Conservation (phyloP, 257 asterid species). For the Primulina huaijiensis region DNA sequence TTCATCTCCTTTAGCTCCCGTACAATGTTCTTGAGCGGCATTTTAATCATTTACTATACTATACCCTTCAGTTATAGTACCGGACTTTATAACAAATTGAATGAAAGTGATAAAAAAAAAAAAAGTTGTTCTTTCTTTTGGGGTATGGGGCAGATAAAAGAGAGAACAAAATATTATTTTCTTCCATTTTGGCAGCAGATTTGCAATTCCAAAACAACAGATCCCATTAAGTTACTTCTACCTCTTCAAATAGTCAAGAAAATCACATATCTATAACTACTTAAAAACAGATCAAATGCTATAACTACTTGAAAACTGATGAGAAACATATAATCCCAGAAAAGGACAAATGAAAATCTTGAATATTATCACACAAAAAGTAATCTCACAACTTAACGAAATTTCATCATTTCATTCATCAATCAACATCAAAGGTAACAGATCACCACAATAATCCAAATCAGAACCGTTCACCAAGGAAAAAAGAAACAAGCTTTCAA, state of each 20-base stretch:
- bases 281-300: slow-evolving; percentile 7
- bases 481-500: slow-evolving; percentile 8
- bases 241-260: neutral
- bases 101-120: neutral
- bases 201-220: neutral
- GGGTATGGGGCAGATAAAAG: neutral
- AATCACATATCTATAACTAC: neutral
- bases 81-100: neutral
- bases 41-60: slow-evolving; percentile 31
- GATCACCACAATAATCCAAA: slow-evolving; percentile 5
- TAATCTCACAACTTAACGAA: neutral
- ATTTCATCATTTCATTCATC: slow-evolving; percentile 1
- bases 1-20: slow-evolving; percentile 75
- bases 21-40: slow-evolving; percentile 82
- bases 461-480: neutral
- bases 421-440: neutral
- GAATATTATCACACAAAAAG: neutral
- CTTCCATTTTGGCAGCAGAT: slow-evolving; percentile 3
- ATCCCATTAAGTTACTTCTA: slow-evolving; percentile 18
- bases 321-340: neutral
- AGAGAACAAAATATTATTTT: neutral
- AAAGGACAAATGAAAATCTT: slow-evolving; percentile 1
- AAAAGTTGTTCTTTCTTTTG: neutral
- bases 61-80: slow-evolving; percentile 1
- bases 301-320: neutral